A percentile compares a stretch with the other conserved stretches of the same genome.
These are phyloP conservation scores for Penicillium sp. DNA, from an alignment of 2,329 filamentous ascomycete species.

Conservation along the genomic window DNA sequence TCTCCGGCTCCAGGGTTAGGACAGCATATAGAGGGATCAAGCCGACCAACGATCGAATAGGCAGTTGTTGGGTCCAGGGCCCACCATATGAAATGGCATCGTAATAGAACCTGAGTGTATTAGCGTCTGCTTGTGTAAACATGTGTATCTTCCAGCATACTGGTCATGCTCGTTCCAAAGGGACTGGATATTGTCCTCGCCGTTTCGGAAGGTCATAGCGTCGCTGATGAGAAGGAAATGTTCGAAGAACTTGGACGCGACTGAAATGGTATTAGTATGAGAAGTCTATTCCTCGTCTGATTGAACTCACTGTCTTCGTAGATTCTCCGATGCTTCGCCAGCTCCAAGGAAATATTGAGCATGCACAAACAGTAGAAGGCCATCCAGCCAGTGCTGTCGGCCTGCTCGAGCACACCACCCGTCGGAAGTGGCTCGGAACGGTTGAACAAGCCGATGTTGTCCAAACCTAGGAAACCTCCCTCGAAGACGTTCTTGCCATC, in stretches of 20 bases:
- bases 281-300: not conserved
- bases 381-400: constrained; percentile 98
- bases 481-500: constrained; percentile 98
- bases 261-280: constrained; percentile 31
- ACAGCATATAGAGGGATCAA: constrained; percentile 91
- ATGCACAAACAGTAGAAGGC: constrained; percentile 94
- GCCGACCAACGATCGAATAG: constrained; percentile 85
- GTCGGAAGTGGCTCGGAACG: constrained; percentile 91
- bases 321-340: constrained; percentile 88
- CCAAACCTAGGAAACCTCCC: constrained; percentile 87
- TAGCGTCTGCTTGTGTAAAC: constrained; percentile 3
- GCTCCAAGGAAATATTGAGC: constrained; percentile 92
- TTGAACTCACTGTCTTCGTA: constrained; percentile 69
- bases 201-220: constrained; percentile 81
- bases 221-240: constrained; percentile 98
- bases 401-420: constrained; percentile 88
- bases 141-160: constrained; percentile 39
- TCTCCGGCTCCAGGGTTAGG: constrained; percentile 84
- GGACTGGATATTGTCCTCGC: constrained; percentile 66
- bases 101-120: constrained; percentile 72
- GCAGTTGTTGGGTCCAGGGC: constrained; percentile 87
- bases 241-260: constrained; percentile 98
- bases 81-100: constrained; percentile 96
- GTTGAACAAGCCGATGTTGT: constrained; percentile 98
- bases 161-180: constrained; percentile 89